Evolutionary conservation across 164 flowering plant genomes (phyloP).

Genomic region (Malania oleifera): DNA sequence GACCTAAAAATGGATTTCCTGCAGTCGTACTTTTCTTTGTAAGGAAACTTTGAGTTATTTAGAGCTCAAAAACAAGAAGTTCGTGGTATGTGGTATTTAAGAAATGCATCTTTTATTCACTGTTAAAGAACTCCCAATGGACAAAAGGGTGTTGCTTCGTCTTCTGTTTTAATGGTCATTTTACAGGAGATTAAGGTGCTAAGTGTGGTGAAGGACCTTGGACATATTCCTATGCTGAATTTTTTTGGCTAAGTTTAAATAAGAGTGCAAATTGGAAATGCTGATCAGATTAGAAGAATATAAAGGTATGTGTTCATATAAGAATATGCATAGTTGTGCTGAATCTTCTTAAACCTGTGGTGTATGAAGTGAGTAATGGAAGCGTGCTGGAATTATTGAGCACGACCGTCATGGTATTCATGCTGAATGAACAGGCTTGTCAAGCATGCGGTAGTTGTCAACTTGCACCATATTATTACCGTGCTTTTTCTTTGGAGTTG

Average conservation of each 20-base stretch:
- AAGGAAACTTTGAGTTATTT: slow-evolving; percentile 13
- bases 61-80: slow-evolving; percentile 14
- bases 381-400: background rate
- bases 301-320: background rate
- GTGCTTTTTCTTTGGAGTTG: background rate
- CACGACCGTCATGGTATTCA: background rate
- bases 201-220: slow-evolving; percentile 5
- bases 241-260: slow-evolving; percentile 8
- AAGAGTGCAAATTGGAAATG: too few species aligned
- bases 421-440: background rate
- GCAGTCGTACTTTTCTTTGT: slow-evolving; percentile 11
- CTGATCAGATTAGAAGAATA: background rate
- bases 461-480: background rate
- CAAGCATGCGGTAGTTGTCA: background rate
- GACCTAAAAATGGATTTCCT: slow-evolving; percentile 10
- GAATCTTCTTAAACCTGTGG: background rate
- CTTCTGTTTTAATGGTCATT: slow-evolving; percentile 5
- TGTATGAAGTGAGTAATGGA: background rate
- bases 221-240: slow-evolving; percentile 11
- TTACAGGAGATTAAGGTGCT: background rate
- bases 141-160: slow-evolving; percentile 13
- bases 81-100: slow-evolving; percentile 12
- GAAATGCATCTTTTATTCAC: slow-evolving; percentile 14
- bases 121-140: slow-evolving; percentile 19
- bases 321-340: background rate